Percentiles rank a stretch among this genome's conserved stretches.
Evolutionary conservation across 495 filamentous ascomycete genomes (phyloP).

Genomic region (Trypethelium eluteriae): DNA sequence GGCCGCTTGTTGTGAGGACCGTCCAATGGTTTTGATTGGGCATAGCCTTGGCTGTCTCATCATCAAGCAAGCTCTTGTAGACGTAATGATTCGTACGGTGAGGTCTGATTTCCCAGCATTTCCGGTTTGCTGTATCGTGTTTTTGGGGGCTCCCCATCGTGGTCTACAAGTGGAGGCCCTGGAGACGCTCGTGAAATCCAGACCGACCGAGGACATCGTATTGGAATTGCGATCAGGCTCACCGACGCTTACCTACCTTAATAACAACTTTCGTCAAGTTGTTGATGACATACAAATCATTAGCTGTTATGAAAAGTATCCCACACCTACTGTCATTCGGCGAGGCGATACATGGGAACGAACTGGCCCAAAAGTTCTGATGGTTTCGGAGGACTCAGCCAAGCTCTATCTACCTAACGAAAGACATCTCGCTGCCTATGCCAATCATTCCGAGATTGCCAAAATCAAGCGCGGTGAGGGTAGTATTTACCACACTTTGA

Average conservation of each 20-base stretch:
- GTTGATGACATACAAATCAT: neutral
- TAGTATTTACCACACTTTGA: neutral
- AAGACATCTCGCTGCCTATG: neutral
- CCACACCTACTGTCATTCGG: neutral
- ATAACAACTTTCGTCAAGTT: neutral
- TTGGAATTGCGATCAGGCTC: neutral
- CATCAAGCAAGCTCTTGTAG: conserved; percentile 6
- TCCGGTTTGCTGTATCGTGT: neutral
- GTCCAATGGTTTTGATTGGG: conserved; percentile 13
- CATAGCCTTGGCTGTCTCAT: conserved; percentile 11
- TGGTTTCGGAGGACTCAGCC: neutral
- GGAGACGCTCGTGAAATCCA: conserved; percentile 3
- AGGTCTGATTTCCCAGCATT: neutral
- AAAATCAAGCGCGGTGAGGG: neutral
- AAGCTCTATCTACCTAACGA: neutral
- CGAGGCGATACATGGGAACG: neutral
- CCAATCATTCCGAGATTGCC: neutral
- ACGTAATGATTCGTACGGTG: neutral
- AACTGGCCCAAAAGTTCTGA: neutral
- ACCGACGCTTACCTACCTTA: neutral
- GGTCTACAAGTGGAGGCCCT: neutral
- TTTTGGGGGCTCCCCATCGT: neutral
- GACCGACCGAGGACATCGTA: neutral
- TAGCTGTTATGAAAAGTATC: neutral
- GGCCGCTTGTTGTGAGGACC: neutral